Evolutionary conservation across 2,329 filamentous ascomycete genomes (phyloP), one percentile per base, ranked within the genome.

Genomic region (Epichloe hybrida): DNA sequence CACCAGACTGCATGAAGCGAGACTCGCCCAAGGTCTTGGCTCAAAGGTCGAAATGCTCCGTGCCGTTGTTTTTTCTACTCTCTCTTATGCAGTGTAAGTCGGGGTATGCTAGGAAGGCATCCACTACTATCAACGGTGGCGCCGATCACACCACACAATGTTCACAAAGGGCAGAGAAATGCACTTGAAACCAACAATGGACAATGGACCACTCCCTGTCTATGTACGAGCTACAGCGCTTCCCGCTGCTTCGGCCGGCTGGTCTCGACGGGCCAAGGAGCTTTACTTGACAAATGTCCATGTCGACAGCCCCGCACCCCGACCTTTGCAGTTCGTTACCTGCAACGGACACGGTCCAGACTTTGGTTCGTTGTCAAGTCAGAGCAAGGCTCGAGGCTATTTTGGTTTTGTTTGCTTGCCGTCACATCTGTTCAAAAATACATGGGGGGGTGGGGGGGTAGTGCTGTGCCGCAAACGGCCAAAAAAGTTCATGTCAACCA

Each of bases 41-140:
- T 52, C 51, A 53, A 50, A 52, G 49, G 56, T 54, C 52, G 53
- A 50, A 56, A 53, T 17, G n/a, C 4, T 41, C 21, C 39, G 17
- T 40, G 44, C 50, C 49, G 49, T 54, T 56, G 46, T 53, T 53
- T 50, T 51, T 54, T 51, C 53, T 51, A 27, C 23, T 27, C 23
- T 7, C 53, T 39, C 20, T 37, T 44, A 49, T 51, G 48, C 51
- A 48, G 41, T 11, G 38, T 6, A 40, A 31, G 50, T 42, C 27
- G 31, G 44, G 48, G 39, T 34, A 52, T 48, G 36, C 40, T 51
- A 35, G 37, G 20, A 23, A n/a, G 50, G 37, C 52, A 48, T 49
- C 48, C 43, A 51, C 38, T 36, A 44, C 37, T 45, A 39, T 48
- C 45, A 34, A 31, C 39, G 45, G 37, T 46, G 46, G 41, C 48